A percentile compares a stretch with the other conserved stretches of the same genome.
Evolutionary conservation across 148 eudicot species (phyloP).

Genomic region (Heliamphora exappendiculata): DNA sequence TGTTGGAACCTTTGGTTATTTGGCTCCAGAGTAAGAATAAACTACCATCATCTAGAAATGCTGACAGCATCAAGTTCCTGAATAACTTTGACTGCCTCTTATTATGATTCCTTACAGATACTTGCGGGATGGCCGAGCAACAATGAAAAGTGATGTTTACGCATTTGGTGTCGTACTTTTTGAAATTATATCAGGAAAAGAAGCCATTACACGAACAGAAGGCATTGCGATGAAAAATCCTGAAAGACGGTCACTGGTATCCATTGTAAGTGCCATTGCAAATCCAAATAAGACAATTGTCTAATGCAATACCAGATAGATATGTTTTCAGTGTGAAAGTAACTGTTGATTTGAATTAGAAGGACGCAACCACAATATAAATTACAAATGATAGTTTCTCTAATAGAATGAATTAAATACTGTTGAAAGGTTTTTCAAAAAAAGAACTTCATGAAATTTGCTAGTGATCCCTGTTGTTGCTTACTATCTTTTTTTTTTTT

Average conservation of each 20-base stretch:
- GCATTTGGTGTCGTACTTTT: conserved; percentile 95
- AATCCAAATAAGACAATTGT: background rate
- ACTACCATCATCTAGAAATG: background rate
- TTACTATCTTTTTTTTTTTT: no score
- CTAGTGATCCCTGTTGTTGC: no score
- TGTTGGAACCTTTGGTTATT: conserved; percentile 94
- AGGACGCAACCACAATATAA: background rate
- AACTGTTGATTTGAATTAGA: background rate
- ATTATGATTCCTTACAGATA: conserved; percentile 41
- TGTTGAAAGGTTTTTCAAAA: no score
- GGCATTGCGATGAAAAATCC: conserved; percentile 45
- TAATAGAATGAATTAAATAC: no score
- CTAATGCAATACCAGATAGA: background rate
- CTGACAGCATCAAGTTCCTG: background rate
- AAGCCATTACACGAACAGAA: conserved; percentile 71
- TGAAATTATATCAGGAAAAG: conserved; percentile 81
- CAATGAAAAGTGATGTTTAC: conserved; percentile 83
- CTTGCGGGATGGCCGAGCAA: conserved; percentile 85
- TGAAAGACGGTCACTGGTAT: conserved; percentile 81
- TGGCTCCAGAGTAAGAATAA: conserved; percentile 79
- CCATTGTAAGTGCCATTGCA: conserved; percentile 56
- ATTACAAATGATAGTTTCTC: background rate
- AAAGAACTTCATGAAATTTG: no score
- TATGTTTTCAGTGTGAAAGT: background rate
- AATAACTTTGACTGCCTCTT: conserved; percentile 6